A percentile compares a stretch with the other conserved stretches of the same genome.
Evolutionary conservation across 2,329 filamentous ascomycete genomes (phyloP).

Genomic region (Didymella keratinophila): DNA sequence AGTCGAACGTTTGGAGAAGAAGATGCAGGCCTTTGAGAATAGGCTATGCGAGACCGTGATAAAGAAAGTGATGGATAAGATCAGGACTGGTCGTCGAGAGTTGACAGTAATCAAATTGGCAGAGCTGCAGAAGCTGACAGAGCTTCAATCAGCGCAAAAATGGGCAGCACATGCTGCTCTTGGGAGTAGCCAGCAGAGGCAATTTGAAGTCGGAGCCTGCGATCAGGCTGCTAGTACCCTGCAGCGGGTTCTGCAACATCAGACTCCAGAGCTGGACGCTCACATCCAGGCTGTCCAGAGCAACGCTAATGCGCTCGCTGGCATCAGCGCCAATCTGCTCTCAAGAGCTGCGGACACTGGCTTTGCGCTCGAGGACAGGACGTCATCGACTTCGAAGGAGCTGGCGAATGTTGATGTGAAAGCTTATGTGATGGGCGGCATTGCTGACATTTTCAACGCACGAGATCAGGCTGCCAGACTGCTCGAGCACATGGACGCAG

Average conservation of each 20-base stretch:
- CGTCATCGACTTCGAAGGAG: background rate
- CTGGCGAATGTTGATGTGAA: background rate
- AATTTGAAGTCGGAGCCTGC: background rate
- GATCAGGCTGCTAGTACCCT: conserved; percentile 2
- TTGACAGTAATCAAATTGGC: conserved; percentile 16
- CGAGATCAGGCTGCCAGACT: conserved; percentile 5
- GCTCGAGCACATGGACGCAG: conserved; percentile 10
- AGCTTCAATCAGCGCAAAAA: conserved; percentile 29
- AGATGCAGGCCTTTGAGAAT: background rate
- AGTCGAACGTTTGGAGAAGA: background rate
- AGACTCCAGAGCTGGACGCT: conserved; percentile 11
- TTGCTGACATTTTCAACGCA: conserved; percentile 1
- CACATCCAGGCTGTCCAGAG: conserved; percentile 1
- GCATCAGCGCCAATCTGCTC: conserved; percentile 1
- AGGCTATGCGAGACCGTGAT: background rate
- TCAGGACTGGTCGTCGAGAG: conserved; percentile 18
- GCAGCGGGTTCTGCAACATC: background rate
- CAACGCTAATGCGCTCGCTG: conserved; percentile 1
- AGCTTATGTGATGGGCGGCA: background rate
- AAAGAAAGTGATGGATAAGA: conserved; percentile 3
- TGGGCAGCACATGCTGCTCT: conserved; percentile 1
- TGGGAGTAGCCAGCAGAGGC: background rate
- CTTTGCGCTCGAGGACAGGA: background rate
- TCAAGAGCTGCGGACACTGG: background rate
- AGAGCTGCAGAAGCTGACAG: conserved; percentile 23